Evolutionary conservation across 371 early-diverging fungal species (phyloP).

Genomic region (Mortierella sp.): DNA sequence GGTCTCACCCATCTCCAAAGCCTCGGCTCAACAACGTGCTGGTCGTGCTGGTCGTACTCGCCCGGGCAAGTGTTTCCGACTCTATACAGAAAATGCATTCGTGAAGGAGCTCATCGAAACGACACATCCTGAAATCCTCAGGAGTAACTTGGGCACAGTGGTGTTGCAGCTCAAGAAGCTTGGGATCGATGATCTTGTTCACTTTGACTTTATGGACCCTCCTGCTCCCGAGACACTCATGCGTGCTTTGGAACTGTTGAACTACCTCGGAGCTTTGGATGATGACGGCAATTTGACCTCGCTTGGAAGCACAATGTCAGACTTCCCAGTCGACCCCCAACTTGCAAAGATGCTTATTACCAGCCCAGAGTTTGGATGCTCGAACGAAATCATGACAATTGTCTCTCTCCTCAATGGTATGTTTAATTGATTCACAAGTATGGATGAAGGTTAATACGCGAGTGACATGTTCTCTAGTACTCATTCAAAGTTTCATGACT

Average conservation of each 20-base stretch:
- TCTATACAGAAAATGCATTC: constrained; percentile 95
- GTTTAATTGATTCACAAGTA: not conserved
- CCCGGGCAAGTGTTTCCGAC: constrained; percentile 91
- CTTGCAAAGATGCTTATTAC: constrained; percentile 92
- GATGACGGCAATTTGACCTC: constrained; percentile 86
- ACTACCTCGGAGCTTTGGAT: constrained; percentile 91
- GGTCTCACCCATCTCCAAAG: constrained; percentile 92
- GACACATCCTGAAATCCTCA: constrained; percentile 94
- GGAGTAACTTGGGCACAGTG: constrained; percentile 92
- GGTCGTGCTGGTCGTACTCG: constrained; percentile 96
- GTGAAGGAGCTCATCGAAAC: constrained; percentile 81
- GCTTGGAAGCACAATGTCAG: constrained; percentile 89
- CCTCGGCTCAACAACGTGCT: constrained; percentile 96
- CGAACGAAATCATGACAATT: constrained; percentile 93
- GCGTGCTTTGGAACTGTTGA: constrained; percentile 90
- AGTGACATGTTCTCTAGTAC: not conserved
- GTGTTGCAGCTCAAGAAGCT: constrained; percentile 91
- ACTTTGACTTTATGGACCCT: constrained; percentile 97
- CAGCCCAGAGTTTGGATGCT: constrained; percentile 86
- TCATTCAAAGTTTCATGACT: no score
- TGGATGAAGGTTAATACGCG: not conserved
- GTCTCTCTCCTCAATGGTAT: constrained; percentile 58
- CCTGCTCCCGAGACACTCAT: constrained; percentile 79
- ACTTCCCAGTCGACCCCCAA: constrained; percentile 95
- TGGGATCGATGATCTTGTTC: constrained; percentile 89